These are phyloP conservation scores for Plasmopara muralis DNA, from an alignment of 352 stramenopile species.

Conservation along the genomic window DNA sequence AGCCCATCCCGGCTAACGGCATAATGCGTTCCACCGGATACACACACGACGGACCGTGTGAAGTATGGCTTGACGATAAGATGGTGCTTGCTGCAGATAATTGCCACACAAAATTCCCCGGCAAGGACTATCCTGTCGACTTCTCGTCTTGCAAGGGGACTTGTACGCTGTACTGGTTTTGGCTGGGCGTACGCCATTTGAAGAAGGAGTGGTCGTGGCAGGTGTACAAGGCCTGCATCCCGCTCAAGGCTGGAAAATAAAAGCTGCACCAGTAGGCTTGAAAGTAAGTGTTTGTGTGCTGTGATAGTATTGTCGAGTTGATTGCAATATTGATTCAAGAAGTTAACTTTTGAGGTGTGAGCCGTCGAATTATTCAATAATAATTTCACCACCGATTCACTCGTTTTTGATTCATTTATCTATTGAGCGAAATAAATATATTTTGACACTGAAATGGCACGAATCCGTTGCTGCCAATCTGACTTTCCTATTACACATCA, in stretches of 20 bases:
- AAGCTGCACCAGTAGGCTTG: too few relatives aligned
- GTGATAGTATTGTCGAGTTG: background rate
- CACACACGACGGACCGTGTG: background rate
- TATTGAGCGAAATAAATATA: too few relatives aligned
- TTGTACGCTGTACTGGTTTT: background rate
- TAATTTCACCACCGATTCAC: too few relatives aligned
- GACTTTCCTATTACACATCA: too few relatives aligned
- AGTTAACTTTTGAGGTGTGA: too few relatives aligned
- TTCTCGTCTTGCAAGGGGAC: background rate
- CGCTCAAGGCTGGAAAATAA: too few relatives aligned
- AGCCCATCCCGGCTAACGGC: background rate
- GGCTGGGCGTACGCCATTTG: background rate
- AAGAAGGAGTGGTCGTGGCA: background rate
- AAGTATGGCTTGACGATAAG: background rate
- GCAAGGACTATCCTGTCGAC: background rate
- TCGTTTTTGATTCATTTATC: too few relatives aligned
- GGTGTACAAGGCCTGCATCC: constrained; percentile 1
- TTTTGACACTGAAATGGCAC: too few relatives aligned
- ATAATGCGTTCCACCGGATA: background rate
- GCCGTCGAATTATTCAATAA: too few relatives aligned
- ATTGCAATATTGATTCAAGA: too few relatives aligned
- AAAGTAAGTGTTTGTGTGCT: too few relatives aligned
- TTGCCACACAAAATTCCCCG: background rate
- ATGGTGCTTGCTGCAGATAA: background rate
- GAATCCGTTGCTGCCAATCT: too few relatives aligned